phyloP scores from a whole-genome alignment of 2,329 filamentous ascomycete species.

The Basipetospora sp. region DNA sequence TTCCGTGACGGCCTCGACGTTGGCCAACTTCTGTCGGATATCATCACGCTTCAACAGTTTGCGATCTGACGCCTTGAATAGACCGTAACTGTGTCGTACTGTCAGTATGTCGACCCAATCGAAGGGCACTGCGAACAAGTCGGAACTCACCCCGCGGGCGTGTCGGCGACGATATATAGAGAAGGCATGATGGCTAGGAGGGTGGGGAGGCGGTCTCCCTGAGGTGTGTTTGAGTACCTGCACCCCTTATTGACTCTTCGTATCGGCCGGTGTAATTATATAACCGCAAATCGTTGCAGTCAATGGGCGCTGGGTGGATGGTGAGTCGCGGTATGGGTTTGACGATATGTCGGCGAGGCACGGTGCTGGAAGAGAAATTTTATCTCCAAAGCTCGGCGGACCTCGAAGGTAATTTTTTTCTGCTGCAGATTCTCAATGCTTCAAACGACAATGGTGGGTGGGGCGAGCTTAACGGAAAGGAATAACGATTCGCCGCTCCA shows the following conservation, averaged over 20 bases:
- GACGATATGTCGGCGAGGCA: not conserved
- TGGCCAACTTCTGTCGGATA: constrained; percentile 57
- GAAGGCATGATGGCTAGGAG: constrained; percentile 22
- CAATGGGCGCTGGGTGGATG: not conserved
- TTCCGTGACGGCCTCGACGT: constrained; percentile 71
- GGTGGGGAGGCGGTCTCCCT: too few relatives aligned
- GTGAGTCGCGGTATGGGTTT: constrained; percentile 1
- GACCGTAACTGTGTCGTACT: constrained; percentile 79
- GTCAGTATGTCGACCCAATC: too few relatives aligned
- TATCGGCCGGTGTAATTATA: too few relatives aligned
- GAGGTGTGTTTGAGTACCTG: too few relatives aligned
- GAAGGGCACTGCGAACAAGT: not conserved
- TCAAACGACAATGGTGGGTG: too few relatives aligned
- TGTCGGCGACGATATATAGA: constrained; percentile 87
- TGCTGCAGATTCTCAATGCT: not conserved
- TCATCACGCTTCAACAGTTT: constrained; percentile 86
- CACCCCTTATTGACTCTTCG: not conserved
- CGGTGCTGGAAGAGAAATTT: constrained; percentile 6
- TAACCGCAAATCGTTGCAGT: not conserved
- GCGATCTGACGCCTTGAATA: constrained; percentile 98
- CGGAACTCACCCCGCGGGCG: constrained; percentile 56
- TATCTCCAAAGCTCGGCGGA: constrained; percentile 4
- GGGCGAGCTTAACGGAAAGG: too few relatives aligned
- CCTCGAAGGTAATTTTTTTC: constrained; percentile 4
- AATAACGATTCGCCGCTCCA: too few relatives aligned